These are phyloP conservation scores for Gnomoniopsis sp. DNA, from an alignment of 2,329 filamentous ascomycete genomes.

Conservation along the genomic window DNA sequence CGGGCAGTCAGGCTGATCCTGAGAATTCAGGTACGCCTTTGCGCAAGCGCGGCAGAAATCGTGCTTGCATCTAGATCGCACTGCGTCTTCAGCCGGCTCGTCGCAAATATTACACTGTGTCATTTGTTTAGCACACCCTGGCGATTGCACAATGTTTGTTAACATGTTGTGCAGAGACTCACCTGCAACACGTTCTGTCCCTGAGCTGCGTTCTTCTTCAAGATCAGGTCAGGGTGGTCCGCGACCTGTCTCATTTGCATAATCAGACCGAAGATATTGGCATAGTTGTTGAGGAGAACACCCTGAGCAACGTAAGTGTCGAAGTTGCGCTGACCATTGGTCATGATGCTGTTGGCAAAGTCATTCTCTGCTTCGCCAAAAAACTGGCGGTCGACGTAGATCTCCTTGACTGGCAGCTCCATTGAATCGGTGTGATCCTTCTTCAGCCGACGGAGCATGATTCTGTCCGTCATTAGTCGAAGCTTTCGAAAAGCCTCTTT, in stretches of 20 bases:
- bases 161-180: neutral
- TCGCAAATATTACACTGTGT: conserved; percentile 86
- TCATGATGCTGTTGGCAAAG: conserved; percentile 95
- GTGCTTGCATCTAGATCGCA: conserved; percentile 87
- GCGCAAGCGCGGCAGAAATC: conserved; percentile 85
- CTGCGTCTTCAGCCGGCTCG: conserved; percentile 90
- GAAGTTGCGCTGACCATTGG: conserved; percentile 80
- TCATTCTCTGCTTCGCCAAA: conserved; percentile 96
- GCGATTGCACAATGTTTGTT: neutral
- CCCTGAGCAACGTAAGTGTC: conserved; percentile 94
- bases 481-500: conserved; percentile 74
- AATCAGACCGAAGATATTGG: conserved; percentile 97
- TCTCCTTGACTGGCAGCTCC: conserved; percentile 94
- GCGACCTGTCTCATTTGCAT: conserved; percentile 99
- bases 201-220: conserved; percentile 81
- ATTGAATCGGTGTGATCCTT: conserved; percentile 90
- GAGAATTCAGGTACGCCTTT: conserved; percentile 75
- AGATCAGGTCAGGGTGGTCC: conserved; percentile 89
- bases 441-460: conserved; percentile 95
- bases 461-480: conserved; percentile 81
- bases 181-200: conserved; percentile 76
- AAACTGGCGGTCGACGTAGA: conserved; percentile 89
- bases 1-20: conserved; percentile 77
- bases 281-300: conserved; percentile 95
- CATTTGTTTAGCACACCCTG: neutral